phyloP scores from a whole-genome alignment of 768 basidiomycete species.

The Calocybe cyanea region DNA sequence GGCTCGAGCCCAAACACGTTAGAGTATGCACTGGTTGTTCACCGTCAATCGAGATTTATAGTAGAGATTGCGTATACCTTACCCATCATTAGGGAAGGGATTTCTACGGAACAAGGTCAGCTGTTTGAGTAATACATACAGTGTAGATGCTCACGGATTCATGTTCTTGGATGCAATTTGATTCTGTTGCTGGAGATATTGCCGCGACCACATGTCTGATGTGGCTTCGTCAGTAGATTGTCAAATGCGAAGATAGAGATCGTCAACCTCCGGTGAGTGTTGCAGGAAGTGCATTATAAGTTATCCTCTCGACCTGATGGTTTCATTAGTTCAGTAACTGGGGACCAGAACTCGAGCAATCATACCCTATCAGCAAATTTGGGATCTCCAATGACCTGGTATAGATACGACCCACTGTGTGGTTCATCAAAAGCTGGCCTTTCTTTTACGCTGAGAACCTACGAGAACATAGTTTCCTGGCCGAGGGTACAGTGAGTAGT shows the following conservation, averaged over 20 bases:
- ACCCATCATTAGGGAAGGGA: conserved; percentile 52
- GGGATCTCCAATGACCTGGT: conserved; percentile 50
- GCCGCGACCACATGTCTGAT: conserved; percentile 54
- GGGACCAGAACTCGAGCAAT: neutral
- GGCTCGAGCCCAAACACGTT: conserved; percentile 46
- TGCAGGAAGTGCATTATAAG: conserved; percentile 48
- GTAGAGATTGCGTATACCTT: conserved; percentile 18
- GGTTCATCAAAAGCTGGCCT: neutral
- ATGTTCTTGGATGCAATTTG: conserved; percentile 55
- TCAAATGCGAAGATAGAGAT: conserved; percentile 17
- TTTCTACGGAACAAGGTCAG: conserved; percentile 27
- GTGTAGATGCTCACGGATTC: conserved; percentile 33
- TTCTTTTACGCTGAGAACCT: conserved; percentile 15
- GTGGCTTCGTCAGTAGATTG: neutral
- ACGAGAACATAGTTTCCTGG: conserved; percentile 62
- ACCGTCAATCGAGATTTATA: conserved; percentile 11
- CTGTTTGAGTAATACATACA: neutral
- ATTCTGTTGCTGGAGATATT: conserved; percentile 58
- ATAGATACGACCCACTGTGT: conserved; percentile 47
- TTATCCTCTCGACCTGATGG: conserved; percentile 38
- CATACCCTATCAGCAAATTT: conserved; percentile 20
- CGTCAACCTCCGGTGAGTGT: conserved; percentile 38
- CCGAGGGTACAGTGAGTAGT: too few relatives aligned
- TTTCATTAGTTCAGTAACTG: neutral
- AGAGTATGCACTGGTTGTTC: conserved; percentile 33